A percentile compares a stretch with the other conserved stretches of the same genome.
Conservation (phyloP, 768 basidiomycete genomes). For the Kwoniella heveanensis region DNA sequence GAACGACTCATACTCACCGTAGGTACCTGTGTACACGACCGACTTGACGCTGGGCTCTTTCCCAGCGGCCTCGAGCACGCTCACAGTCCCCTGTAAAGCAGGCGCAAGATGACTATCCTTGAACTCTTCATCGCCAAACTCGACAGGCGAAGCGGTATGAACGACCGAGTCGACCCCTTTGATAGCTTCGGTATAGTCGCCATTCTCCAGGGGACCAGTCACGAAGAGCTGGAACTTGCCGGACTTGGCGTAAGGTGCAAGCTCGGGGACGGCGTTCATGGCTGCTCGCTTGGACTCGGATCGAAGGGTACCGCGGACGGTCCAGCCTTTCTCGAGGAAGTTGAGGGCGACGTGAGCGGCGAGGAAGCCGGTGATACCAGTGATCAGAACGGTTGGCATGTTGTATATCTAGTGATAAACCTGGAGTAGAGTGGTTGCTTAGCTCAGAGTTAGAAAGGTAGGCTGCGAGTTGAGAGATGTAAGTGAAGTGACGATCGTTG, state of each 20-base stretch:
- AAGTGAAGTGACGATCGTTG: too few species aligned
- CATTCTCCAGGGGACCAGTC: slow-evolving; percentile 36
- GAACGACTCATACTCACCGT: slow-evolving; percentile 14
- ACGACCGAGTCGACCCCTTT: slow-evolving; percentile 36
- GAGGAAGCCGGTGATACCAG: slow-evolving; percentile 45
- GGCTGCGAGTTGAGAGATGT: too few species aligned
- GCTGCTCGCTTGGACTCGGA: slow-evolving; percentile 31
- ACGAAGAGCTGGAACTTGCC: slow-evolving; percentile 33
- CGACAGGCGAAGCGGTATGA: slow-evolving; percentile 41
- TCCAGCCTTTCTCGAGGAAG: slow-evolving; percentile 41
- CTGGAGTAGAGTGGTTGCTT: too few species aligned
- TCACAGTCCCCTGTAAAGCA: slow-evolving; percentile 40
- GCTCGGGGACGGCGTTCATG: slow-evolving; percentile 26
- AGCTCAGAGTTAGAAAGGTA: too few species aligned
- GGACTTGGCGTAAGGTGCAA: slow-evolving; percentile 22
- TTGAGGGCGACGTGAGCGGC: slow-evolving; percentile 37
- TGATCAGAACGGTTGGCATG: slow-evolving; percentile 44
- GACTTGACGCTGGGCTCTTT: slow-evolving; percentile 36
- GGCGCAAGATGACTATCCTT: slow-evolving; percentile 33
- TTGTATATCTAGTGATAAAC: too few species aligned
- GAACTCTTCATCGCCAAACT: slow-evolving; percentile 31
- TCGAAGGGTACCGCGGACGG: slow-evolving; percentile 44
- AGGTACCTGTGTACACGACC: slow-evolving; percentile 29
- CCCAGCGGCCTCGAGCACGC: slow-evolving; percentile 39
- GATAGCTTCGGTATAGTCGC: slow-evolving; percentile 38